Evolutionary conservation across 495 filamentous ascomycete genomes (phyloP).

Genomic region (Penicillium cinerascens): DNA sequence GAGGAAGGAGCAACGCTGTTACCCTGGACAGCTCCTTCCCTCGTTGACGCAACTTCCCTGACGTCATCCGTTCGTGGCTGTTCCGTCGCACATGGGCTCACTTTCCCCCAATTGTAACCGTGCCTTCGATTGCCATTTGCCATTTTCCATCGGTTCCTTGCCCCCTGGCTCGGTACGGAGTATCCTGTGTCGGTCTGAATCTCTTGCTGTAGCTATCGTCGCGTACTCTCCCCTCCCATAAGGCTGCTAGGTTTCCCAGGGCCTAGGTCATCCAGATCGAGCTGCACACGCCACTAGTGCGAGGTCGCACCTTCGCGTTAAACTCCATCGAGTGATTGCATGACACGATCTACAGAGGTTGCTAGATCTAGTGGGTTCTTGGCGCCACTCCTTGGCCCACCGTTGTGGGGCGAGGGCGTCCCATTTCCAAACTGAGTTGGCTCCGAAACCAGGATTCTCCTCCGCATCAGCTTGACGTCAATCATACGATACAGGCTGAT

Average conservation of each 20-base stretch:
- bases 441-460: conserved; percentile 9
- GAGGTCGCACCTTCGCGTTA: conserved; percentile 1
- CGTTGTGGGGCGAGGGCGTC: conserved; percentile 4
- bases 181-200: too few relatives aligned
- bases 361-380: conserved; percentile 6
- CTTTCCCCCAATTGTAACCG: not conserved
- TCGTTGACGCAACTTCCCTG: not conserved
- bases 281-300: conserved; percentile 7
- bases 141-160: not conserved
- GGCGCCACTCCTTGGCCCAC: too few relatives aligned
- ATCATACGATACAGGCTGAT: not conserved
- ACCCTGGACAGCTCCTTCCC: not conserved
- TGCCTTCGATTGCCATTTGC: not conserved
- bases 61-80: conserved; percentile 1
- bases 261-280: conserved; percentile 6
- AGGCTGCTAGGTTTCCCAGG: conserved; percentile 9
- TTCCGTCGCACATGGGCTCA: not conserved
- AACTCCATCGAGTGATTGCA: conserved; percentile 10
- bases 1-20: not conserved
- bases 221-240: not conserved
- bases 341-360: conserved; percentile 12
- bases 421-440: not conserved
- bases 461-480: conserved; percentile 32
- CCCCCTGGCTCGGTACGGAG: too few relatives aligned
- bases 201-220: too few relatives aligned